phyloP scores from a whole-genome alignment of 2,329 filamentous ascomycete genomes.

The Arthrobotrys sphaeroides region DNA sequence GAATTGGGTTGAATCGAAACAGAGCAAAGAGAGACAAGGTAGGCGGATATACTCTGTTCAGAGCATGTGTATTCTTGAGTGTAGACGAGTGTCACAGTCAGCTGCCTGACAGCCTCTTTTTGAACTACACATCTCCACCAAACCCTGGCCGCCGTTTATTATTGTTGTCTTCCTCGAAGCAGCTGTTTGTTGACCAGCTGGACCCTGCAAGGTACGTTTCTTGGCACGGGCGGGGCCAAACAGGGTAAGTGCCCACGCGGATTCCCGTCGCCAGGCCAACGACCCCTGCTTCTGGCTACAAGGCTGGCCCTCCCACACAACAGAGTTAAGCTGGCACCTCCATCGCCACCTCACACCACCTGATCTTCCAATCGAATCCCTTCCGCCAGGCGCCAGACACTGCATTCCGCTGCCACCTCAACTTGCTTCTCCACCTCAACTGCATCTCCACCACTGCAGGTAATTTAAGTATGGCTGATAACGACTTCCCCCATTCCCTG shows the following conservation, averaged over 20 bases:
- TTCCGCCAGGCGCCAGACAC: constrained; percentile 2
- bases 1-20: too few species aligned
- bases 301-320: background rate
- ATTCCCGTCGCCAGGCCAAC: constrained; percentile 32
- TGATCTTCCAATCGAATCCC: background rate
- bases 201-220: constrained; percentile 28
- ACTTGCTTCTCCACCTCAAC: too few species aligned
- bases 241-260: background rate
- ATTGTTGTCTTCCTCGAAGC: constrained; percentile 29
- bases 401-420: constrained; percentile 31
- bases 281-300: too few species aligned
- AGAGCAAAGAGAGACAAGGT: too few species aligned
- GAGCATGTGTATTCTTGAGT: constrained; percentile 7
- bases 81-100: constrained; percentile 11
- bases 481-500: constrained; percentile 46
- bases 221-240: constrained; percentile 18
- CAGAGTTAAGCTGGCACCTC: too few species aligned
- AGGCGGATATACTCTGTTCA: too few species aligned
- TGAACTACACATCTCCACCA: constrained; percentile 2
- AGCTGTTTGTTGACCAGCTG: constrained; percentile 51
- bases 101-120: constrained; percentile 21
- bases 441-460: too few species aligned
- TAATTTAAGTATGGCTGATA: constrained; percentile 7
- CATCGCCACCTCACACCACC: constrained; percentile 9
- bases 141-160: constrained; percentile 6